Evolutionary conservation across 352 stramenopile species (phyloP).

Genomic region (Globisporangium solare): DNA sequence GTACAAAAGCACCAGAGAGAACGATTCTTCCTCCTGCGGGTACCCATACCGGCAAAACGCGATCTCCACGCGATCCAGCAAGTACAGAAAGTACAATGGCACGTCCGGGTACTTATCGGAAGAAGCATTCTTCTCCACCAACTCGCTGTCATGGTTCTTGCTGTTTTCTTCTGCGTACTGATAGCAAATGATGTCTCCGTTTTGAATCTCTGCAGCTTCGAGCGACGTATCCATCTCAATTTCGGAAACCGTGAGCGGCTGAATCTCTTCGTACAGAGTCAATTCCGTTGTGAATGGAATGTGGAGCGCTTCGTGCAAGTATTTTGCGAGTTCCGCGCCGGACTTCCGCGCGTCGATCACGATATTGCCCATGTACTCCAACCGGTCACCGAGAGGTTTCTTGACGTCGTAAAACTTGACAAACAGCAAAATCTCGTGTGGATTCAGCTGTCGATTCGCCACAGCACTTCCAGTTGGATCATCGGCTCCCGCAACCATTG

Average conservation of each 20-base stretch:
- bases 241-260: conserved; percentile 49
- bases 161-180: conserved; percentile 40
- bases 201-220: conserved; percentile 56
- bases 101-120: conserved; percentile 63
- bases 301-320: conserved; percentile 44
- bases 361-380: conserved; percentile 80
- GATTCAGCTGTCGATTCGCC: conserved; percentile 18
- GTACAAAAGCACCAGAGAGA: conserved; percentile 50
- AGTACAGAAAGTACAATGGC: conserved; percentile 75
- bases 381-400: conserved; percentile 48
- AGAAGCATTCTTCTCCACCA: background rate
- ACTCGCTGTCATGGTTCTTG: conserved; percentile 23
- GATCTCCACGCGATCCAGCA: conserved; percentile 78
- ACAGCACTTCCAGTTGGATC: conserved; percentile 2
- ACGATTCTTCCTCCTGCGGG: conserved; percentile 33
- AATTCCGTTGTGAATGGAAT: conserved; percentile 52
- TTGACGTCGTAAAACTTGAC: conserved; percentile 81
- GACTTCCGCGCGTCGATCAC: conserved; percentile 61
- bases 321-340: conserved; percentile 41
- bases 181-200: conserved; percentile 83
- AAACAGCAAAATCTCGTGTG: conserved; percentile 70
- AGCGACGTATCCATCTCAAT: conserved; percentile 53
- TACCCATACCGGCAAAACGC: conserved; percentile 53
- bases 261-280: conserved; percentile 72
- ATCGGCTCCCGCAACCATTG: conserved; percentile 13